Evolutionary conservation across 2,329 filamentous ascomycete genomes (phyloP), one percentile per base, ranked within the genome.

Genomic region (Penicillium polonicum): DNA sequence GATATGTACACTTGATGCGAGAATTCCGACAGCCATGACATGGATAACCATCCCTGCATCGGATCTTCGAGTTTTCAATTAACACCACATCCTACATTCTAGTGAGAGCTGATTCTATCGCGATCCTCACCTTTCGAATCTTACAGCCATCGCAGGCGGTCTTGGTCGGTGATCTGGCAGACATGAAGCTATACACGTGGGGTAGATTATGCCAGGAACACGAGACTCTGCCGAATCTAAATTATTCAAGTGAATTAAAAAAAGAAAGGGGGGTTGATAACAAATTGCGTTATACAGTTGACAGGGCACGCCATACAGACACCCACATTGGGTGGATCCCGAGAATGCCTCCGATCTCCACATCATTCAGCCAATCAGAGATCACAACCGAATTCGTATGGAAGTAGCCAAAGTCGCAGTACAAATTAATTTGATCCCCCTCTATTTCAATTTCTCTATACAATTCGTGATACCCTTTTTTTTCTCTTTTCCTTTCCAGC

Each of bases 1-100:
- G 76, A 66, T 82, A 83, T n/a, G 80, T 83, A 65, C 81, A 83
- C 17, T 77, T 72, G 36, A 39, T 39, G n/a, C 36, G n/a, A 39
- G 36, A 39, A 39, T 39, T 39, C n/a, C 36, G 36, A 2, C 50
- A 83, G 61, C 63, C 59, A n/a, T 21, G 36, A 9, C 36, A 39
- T 39, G 36, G 36, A 39, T 39, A 10, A 5, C 36, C 36, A 3
- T 39, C n/a, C 4, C 4, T 39, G 36, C 36, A 39, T 39, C 36
- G 9, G 8, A 39, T 39, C 36, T 39, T 39, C 2, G 8, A 21
- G 2, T 39, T 33, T 33, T 33, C n/a, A 12, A 39, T 39, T 39
- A 39, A 39, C 36, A 36, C 35, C 15, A 17, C 15, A 39, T 39
- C 36, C 36, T 39, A 39, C 36, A 39, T 21, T 39, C 36, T 39